Evolutionary conservation across 352 stramenopile species (phyloP), one percentile per base, ranked within the genome.

Genomic region (Pythium brachiatum): DNA sequence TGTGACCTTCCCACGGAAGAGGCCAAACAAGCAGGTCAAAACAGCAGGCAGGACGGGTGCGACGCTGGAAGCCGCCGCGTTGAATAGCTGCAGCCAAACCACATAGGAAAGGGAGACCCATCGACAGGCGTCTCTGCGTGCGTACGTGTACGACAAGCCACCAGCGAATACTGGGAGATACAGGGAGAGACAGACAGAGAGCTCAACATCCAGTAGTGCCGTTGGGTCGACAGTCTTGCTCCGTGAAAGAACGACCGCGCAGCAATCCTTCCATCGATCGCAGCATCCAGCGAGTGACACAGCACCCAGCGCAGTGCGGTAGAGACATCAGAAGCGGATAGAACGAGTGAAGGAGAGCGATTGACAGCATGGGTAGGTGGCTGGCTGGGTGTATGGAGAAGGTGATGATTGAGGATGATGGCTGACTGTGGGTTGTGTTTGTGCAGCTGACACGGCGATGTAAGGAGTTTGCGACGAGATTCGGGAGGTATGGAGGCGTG

Each of bases 371-470:
- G 29, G 29, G 29, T 34, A 34, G n/a, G 41, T 26, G n/a, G 11
- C 18, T 26, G 18, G 31, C 3, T 13, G 25, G 13, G 25, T 6
- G 26, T 8, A 15, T 21, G 18, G 29, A 52, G 6, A 7, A 13
- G 41, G 27, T 31, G 25, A 18, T 53, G 46, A 34, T 6, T 18
- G 44, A 26, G 21, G 44, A 36, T 53, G 46, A 36, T 53, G 46
- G 29, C 29, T 34, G 29, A 34, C 29, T 34, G 29, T 34, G 29
- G 29, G 29, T 15, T 48, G 41, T 7, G 15, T 46, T 4, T 21
- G 3, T 46, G 53, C 32, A 63, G 57, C 57, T 7, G 60, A 66
- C 15, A 60, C 52, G 13, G 41, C 50, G 31, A 44, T 66, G 60
- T 66, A 50, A 36, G 60, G 57, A 25, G 8, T 25, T 34, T 15